phyloP scores from a whole-genome alignment of 306 rosid species.

The Ormosia emarginata region DNA sequence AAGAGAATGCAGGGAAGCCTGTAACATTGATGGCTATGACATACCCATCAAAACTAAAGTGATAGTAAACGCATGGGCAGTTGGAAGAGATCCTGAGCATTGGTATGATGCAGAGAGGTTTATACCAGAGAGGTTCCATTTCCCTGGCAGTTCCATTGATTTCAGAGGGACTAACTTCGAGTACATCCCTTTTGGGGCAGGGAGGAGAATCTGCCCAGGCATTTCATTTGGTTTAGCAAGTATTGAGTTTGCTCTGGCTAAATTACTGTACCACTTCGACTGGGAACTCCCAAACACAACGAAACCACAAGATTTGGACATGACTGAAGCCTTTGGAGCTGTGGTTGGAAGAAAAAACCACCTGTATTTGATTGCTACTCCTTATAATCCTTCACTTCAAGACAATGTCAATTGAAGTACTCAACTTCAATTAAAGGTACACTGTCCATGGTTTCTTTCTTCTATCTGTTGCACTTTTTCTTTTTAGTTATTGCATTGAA shows the following conservation, averaged over 20 bases:
- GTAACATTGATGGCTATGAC: conserved; percentile 17
- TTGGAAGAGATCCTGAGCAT: conserved; percentile 28
- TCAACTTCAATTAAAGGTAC: no score
- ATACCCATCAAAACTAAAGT: conserved; percentile 21
- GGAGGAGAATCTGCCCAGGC: conserved; percentile 35
- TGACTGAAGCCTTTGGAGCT: conserved; percentile 23
- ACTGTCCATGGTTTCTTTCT: no score
- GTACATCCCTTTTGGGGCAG: conserved; percentile 29
- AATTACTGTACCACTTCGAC: conserved; percentile 15
- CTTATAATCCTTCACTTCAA: not conserved
- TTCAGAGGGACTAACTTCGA: conserved; percentile 20
- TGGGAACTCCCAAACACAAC: conserved; percentile 23
- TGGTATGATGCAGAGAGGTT: conserved; percentile 31
- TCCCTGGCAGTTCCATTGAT: not conserved
- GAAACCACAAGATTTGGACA: conserved; percentile 27
- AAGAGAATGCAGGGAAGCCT: conserved; percentile 20
- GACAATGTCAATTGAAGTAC: not conserved
- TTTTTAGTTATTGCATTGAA: no score
- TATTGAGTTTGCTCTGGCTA: conserved; percentile 20
- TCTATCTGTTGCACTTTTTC: no score
- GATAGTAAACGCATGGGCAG: conserved; percentile 24
- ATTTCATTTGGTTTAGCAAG: conserved; percentile 21
- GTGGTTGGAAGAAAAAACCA: conserved; percentile 9
- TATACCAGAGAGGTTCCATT: conserved; percentile 32
- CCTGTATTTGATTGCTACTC: conserved; percentile 21